Evolutionary conservation across 2,329 filamentous ascomycete species (phyloP).

Genomic region (Aspergillus transmontanensis): DNA sequence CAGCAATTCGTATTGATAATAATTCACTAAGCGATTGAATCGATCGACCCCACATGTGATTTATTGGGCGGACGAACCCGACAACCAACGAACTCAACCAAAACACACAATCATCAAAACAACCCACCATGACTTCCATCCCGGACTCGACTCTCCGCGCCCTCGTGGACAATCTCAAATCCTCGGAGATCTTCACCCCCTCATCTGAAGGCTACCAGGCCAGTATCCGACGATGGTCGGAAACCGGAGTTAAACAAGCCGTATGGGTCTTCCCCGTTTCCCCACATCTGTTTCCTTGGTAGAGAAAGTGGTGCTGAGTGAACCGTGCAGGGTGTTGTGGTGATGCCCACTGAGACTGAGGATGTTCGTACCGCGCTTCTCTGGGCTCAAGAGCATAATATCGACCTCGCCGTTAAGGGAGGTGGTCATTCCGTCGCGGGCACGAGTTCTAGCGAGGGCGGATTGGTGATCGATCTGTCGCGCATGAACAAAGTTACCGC

Average conservation of each 20-base stretch:
- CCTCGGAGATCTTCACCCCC: slow-evolving; percentile 23
- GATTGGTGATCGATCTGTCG: slow-evolving; percentile 60
- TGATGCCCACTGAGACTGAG: slow-evolving; percentile 43
- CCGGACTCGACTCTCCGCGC: slow-evolving; percentile 7
- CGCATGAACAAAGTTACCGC: slow-evolving; percentile 56
- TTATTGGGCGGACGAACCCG: neutral
- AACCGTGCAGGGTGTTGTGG: slow-evolving; percentile 45
- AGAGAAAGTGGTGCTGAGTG: neutral
- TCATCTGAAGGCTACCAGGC: slow-evolving; percentile 26
- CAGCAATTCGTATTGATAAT: neutral
- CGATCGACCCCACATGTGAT: neutral
- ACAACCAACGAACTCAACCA: neutral
- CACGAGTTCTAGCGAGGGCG: slow-evolving; percentile 56
- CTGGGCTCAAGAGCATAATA: slow-evolving; percentile 43
- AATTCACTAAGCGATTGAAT: neutral
- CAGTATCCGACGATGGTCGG: slow-evolving; percentile 32
- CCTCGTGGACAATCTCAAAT: slow-evolving; percentile 15
- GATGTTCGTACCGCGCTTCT: slow-evolving; percentile 49
- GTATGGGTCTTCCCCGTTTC: slow-evolving; percentile 19
- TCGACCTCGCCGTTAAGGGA: slow-evolving; percentile 34
- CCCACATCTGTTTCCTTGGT: neutral
- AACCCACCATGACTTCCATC: slow-evolving; percentile 8
- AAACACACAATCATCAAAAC: neutral
- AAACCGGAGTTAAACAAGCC: slow-evolving; percentile 32
- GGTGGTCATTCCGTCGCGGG: slow-evolving; percentile 55